These are phyloP conservation scores for Leccinum griseonigrum DNA, from an alignment of 1,284 basidiomycete species.

Conservation along the genomic window DNA sequence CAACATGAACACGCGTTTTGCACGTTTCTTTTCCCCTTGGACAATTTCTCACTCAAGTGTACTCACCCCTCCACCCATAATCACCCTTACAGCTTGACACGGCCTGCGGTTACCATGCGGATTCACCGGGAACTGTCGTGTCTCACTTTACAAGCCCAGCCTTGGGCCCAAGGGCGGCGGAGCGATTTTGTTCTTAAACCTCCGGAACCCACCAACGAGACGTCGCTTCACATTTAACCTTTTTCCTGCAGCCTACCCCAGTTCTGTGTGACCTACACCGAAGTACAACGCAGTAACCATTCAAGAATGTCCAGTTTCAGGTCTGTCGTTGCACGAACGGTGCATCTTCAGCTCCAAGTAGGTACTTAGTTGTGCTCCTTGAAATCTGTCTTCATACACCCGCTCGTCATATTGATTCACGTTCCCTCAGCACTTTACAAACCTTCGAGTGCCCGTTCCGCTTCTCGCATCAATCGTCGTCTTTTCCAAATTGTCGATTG, in stretches of 20 bases:
- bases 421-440: constrained; percentile 7
- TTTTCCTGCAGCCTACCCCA: not conserved
- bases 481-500: constrained; percentile 9
- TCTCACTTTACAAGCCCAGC: not conserved
- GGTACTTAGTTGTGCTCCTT: not conserved
- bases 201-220: not conserved
- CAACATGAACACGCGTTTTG: not conserved
- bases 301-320: constrained; percentile 11
- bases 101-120: constrained; percentile 1
- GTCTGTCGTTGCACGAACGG: constrained; percentile 10
- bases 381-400: not conserved
- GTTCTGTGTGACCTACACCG: not conserved
- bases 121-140: not conserved
- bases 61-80: not conserved
- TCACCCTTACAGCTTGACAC: not conserved
- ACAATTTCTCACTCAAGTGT: not conserved
- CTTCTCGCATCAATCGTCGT: constrained; percentile 11
- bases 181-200: constrained; percentile 1
- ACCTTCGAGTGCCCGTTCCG: constrained; percentile 4
- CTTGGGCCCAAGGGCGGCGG: not conserved
- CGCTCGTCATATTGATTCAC: not conserved
- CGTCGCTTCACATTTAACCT: not conserved
- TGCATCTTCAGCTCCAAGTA: constrained; percentile 15
- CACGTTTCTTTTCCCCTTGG: not conserved
- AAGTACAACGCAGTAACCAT: not conserved